These are phyloP conservation scores for Eutrema japonicum DNA, from an alignment of 345 rosid species.

Conservation along the genomic window DNA sequence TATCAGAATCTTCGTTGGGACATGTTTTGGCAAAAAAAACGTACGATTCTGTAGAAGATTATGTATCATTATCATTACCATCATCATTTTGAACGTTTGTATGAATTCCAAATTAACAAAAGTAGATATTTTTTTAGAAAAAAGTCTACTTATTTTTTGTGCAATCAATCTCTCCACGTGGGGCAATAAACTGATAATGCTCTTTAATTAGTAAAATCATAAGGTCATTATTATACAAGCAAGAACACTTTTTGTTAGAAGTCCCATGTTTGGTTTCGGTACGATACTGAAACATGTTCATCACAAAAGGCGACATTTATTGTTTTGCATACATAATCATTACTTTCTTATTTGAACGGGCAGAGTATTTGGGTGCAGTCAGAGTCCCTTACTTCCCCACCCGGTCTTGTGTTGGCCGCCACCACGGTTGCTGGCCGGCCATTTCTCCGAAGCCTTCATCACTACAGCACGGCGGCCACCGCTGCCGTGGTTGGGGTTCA, in stretches of 20 bases:
- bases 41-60: too few species aligned
- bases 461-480: constrained; percentile 9
- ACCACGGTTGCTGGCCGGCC: background rate
- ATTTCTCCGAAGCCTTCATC: constrained; percentile 29
- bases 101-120: too few species aligned
- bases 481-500: constrained; percentile 15
- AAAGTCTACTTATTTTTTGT: background rate
- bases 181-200: constrained; percentile 5
- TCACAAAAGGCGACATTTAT: constrained; percentile 24
- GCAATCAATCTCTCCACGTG: background rate
- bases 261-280: constrained; percentile 16
- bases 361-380: background rate
- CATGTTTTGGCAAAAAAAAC: too few species aligned
- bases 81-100: too few species aligned
- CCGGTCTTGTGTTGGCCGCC: constrained; percentile 18
- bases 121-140: too few species aligned
- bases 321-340: constrained; percentile 22
- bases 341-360: constrained; percentile 25
- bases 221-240: constrained; percentile 5
- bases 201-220: background rate
- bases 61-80: too few species aligned
- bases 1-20: too few species aligned
- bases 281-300: constrained; percentile 34
- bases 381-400: constrained; percentile 39
- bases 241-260: constrained; percentile 5